Percentiles rank a stretch among this genome's conserved stretches.
These are phyloP conservation scores for Begonia masoniana DNA, from an alignment of 306 rosid genomes.

Conservation along the genomic window DNA sequence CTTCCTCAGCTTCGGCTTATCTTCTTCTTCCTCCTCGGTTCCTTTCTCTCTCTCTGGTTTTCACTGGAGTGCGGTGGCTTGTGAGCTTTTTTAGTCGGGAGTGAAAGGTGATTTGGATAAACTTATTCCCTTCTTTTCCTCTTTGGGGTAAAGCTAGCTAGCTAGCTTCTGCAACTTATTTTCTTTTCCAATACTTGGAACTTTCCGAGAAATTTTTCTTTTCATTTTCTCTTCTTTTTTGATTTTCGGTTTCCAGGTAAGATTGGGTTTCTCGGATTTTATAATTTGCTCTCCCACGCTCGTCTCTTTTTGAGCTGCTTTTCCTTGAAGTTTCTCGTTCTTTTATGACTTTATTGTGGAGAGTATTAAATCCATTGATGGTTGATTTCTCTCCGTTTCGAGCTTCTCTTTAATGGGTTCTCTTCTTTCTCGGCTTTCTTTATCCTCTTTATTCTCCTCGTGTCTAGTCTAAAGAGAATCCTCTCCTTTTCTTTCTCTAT, in stretches of 20 bases:
- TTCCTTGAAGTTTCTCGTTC: not conserved
- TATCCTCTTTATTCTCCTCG: constrained; percentile 22
- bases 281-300: not conserved
- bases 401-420: constrained; percentile 16
- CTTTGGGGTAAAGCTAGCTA: constrained; percentile 22
- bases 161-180: no score
- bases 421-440: constrained; percentile 12
- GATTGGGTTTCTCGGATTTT: no score
- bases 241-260: not conserved
- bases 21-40: no score
- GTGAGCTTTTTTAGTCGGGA: not conserved
- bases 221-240: not conserved
- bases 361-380: no score
- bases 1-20: no score
- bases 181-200: no score
- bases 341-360: no score
- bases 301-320: not conserved
- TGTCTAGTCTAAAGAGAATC: constrained; percentile 33
- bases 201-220: constrained; percentile 44
- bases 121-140: constrained; percentile 15
- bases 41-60: not conserved
- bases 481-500: not conserved
- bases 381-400: constrained; percentile 21
- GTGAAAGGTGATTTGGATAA: not conserved
- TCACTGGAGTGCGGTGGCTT: not conserved